These are phyloP conservation scores for Alternaria sp. DNA, from an alignment of 2,329 filamentous ascomycete genomes.

Conservation along the genomic window DNA sequence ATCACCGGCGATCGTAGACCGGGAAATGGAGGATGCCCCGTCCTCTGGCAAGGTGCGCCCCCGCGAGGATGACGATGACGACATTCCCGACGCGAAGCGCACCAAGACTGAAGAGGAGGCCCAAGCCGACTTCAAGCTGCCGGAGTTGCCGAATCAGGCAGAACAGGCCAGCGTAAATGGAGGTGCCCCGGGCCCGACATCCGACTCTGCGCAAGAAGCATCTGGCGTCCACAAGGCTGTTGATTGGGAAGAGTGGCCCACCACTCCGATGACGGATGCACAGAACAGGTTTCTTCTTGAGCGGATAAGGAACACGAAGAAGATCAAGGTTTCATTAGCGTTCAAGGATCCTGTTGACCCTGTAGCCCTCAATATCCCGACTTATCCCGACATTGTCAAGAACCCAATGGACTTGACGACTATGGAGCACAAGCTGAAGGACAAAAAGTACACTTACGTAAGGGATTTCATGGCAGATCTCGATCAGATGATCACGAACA, in stretches of 20 bases:
- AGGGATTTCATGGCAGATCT: constrained; percentile 77
- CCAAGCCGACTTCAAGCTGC: constrained; percentile 52
- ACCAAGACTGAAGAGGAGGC: constrained; percentile 68
- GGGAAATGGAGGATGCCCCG: constrained; percentile 49
- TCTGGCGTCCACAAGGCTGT: constrained; percentile 42
- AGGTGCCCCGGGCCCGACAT: constrained; percentile 20
- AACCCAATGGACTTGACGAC: constrained; percentile 84
- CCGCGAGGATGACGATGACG: constrained; percentile 64
- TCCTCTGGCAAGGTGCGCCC: constrained; percentile 64
- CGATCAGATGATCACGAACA: constrained; percentile 78
- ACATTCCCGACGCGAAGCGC: constrained; percentile 74
- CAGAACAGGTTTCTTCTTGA: constrained; percentile 69
- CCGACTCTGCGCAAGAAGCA: constrained; percentile 40
- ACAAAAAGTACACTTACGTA: constrained; percentile 71
- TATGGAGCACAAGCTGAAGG: constrained; percentile 81
- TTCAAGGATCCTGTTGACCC: constrained; percentile 81
- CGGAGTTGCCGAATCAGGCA: constrained; percentile 45
- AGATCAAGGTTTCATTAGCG: constrained; percentile 77
- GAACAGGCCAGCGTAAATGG: constrained; percentile 41
- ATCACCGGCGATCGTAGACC: constrained; percentile 36
- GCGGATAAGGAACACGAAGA: constrained; percentile 77
- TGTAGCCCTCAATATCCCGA: constrained; percentile 76
- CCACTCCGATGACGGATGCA: constrained; percentile 55
- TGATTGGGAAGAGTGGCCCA: constrained; percentile 41
- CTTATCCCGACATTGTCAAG: constrained; percentile 73